Evolutionary conservation across 179 eudicot genomes (phyloP).

Genomic region (Sideroxylon spinosum): DNA sequence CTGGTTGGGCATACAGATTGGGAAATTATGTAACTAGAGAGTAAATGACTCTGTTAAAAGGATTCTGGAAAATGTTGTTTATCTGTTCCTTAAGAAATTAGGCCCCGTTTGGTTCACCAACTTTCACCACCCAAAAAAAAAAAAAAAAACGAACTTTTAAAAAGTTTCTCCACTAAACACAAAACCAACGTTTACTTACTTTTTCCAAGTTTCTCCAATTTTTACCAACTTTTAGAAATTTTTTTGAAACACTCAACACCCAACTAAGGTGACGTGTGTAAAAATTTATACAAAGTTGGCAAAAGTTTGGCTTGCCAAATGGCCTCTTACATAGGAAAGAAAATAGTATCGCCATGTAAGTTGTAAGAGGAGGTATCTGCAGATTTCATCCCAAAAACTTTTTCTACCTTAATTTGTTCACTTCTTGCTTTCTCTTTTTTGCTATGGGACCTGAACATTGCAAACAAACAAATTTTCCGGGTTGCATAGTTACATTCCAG

Average conservation of each 20-base stretch:
- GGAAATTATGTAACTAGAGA: not conserved
- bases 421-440: constrained; percentile 10
- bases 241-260: no score
- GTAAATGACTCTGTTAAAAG: not conserved
- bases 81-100: not conserved
- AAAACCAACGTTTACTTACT: no score
- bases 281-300: no score
- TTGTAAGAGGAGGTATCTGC: not conserved
- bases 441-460: not conserved
- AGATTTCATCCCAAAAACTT: not conserved
- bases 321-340: not conserved
- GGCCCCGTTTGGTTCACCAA: no score
- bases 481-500: not conserved
- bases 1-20: not conserved
- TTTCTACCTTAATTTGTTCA: not conserved
- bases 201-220: not conserved
- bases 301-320: no score
- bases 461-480: not conserved
- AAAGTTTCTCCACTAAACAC: no score
- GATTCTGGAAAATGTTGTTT: not conserved
- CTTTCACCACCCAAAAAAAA: no score
- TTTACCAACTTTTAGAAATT: no score
- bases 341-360: not conserved
- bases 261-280: no score
- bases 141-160: no score